Evolutionary conservation across 768 basidiomycete genomes (phyloP), one percentile per base, ranked within the genome.

Genomic region (Gautieria morchelliformis): DNA sequence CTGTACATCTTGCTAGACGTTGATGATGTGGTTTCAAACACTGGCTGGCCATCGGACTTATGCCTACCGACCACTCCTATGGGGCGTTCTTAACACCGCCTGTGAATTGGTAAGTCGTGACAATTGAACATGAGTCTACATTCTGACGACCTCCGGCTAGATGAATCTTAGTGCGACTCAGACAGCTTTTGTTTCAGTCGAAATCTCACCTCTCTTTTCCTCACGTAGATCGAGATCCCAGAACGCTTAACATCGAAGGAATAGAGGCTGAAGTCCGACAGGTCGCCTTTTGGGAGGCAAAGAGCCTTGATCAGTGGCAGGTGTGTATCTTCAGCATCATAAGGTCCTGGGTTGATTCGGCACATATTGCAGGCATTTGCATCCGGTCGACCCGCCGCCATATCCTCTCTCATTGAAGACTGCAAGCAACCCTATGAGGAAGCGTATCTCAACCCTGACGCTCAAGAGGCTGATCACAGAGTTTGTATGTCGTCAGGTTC

Each of bases 11-110:
- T 33, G 12, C 42, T 40, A 57, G 56, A 57, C 56, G 1, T 40
- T 57, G 30, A 57, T 57, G 56, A 57, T 57, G 56, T 57, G 56
- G 56, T 57, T 57, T 40, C 56, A 57, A 57, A 57, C 56, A 8
- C 27, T 57, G 20, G 56, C 56, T 19, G 56, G 56, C 19, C 56
- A 57, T 41, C 56, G 46, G 22, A 57, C 56, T 49, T 35, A 57
- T 48, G 45, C 56, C 11, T 57, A 57, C 24, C 56, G 56, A 14
- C 56, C 56, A 5, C 47, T 57, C 9, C 45, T 57, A 14, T 57
- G 56, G 56, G 56, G 56, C 15, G 56, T 57, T 4, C 30, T 57
- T n/a, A 24, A 57, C 4, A 49, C 56, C 4, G 46, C 47, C n/a
- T 57, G 56, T 20, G 46, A 57, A 50, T 22, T 57, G 30, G 56